phyloP scores from a whole-genome alignment of 2,329 filamentous ascomycete genomes.

The Myrmaecium sp. region DNA sequence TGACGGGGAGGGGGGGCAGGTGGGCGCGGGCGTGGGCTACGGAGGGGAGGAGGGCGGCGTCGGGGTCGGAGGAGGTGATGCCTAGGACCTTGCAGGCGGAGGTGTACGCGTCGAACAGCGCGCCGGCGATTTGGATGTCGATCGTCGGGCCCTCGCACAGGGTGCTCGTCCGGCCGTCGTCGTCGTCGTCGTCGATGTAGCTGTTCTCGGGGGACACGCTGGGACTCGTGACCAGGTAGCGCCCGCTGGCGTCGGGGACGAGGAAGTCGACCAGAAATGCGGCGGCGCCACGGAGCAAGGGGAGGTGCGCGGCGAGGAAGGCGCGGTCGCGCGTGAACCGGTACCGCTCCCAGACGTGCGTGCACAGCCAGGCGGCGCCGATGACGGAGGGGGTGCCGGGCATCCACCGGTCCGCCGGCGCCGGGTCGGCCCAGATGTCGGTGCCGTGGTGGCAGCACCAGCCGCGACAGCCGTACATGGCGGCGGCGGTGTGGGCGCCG shows the following conservation, averaged over 20 bases:
- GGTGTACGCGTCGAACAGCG: slow-evolving; percentile 20
- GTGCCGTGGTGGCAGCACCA: slow-evolving; percentile 14
- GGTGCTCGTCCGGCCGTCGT: slow-evolving; percentile 13
- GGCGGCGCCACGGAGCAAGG: slow-evolving; percentile 18
- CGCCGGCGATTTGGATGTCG: slow-evolving; percentile 28
- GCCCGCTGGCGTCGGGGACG: slow-evolving; percentile 12
- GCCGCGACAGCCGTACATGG: slow-evolving; percentile 10
- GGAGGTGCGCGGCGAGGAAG: slow-evolving; percentile 10
- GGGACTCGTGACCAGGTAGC: slow-evolving; percentile 19
- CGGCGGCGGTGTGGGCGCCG: slow-evolving; percentile 12
- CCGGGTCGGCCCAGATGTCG: slow-evolving; percentile 13
- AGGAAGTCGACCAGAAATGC: slow-evolving; percentile 25
- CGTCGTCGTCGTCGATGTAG: slow-evolving; percentile 8
- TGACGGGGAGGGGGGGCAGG: slow-evolving; percentile 15
- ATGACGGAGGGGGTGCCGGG: slow-evolving; percentile 12
- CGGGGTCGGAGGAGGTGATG: slow-evolving; percentile 1
- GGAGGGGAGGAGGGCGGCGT: slow-evolving; percentile 3
- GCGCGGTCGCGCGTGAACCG: slow-evolving; percentile 8
- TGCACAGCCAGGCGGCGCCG: slow-evolving; percentile 13
- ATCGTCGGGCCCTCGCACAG: slow-evolving; percentile 29
- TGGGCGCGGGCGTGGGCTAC: slow-evolving; percentile 6
- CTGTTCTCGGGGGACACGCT: slow-evolving; percentile 24
- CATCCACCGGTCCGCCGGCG: slow-evolving; percentile 10
- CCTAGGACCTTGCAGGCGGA: slow-evolving; percentile 2
- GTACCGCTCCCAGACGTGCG: slow-evolving; percentile 11